Base-by-base conservation (phyloP, 2,329 filamentous ascomycete genomes). In the Verticillium albo-atrum region DNA sequence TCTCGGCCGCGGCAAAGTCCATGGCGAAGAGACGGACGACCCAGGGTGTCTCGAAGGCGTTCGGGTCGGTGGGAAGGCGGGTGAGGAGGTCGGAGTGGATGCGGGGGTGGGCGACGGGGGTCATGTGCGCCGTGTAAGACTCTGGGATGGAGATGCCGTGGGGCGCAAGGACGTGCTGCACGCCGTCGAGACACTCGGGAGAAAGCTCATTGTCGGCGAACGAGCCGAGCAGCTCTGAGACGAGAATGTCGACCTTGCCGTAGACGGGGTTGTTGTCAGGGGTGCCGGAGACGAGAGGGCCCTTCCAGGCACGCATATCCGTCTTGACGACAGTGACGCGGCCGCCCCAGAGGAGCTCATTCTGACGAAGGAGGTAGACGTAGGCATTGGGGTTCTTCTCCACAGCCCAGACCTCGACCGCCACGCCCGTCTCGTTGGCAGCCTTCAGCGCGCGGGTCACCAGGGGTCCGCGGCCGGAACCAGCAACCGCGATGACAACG, bases 341-440 rank as follows among this genome's bases (percentile, higher is more conserved):
- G 25, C 88, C 86, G 60, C 80, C 82, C 95, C 95, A 99, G n/a
- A 87, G 82, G 20, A 82, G 85, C 64, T 88, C 82, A 69, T 98
- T 98, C 70, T 96, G 92, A 26, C 91, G 84, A 62, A 97, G 87
- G 2, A 99, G 84, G 65, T 97, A 88, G 6, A 99, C 93, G 71
- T 94, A 98, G 1, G 95, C 95, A 70, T 99, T 98, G 4, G 92
- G 95, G 74, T 99, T 99, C 82, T 99, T 99, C 75, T 99, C 95
- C 3, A 99, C 86, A 0, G 91, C 95, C 87, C 92, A 98, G 53
- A 96, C 83, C 66, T 93, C 88, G 56, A 98, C 89, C 23, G 86
- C 80, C 3, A 97, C 88, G 2, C 89, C 88, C 1, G 92, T 89
- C 17, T 79, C 82, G 62, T 87, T 82, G 67, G 92, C 94, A 14